Base-by-base conservation (phyloP, 768 basidiomycete genomes). In the Tulasnella sp. region DNA sequence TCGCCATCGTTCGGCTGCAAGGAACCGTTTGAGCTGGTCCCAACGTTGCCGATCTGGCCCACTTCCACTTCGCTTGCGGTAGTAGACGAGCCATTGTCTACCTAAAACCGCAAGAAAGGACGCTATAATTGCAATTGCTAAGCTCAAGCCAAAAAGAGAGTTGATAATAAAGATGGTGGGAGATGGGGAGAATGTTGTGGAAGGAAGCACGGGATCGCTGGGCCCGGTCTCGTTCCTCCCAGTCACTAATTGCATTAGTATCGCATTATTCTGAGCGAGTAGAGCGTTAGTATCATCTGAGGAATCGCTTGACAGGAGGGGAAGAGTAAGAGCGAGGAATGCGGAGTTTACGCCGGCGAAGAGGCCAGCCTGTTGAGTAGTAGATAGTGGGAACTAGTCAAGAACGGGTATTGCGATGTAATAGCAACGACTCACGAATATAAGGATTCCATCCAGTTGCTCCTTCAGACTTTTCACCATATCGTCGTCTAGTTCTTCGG, bases 401-500 rank as follows among this genome's bases (percentile, higher is more conserved):
- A 5, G 4, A 16, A 46, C 8, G 44, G 4, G 14, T 16, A 46
- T 46, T 46, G 44, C 6, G 44, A 14, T 14, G 2, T 16, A 46
- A 16, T 46, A 46, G 44, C 16, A 9, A 46, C 44, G 16, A 46
- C 44, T 54, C 24, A 54, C 54, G 8, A 54, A 54, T 24, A 54
- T 83, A 37, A 83, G 83, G 22, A 86, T 88, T 20, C 88, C 89
- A 44, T 85, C 85, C 77, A 84, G 83, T 77, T 87, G 85, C 79
- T 76, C 81, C 37, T 42, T 78, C 37, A 40, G 72, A 24, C 44
- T 85, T 85, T 76, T 42, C 82, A n/a, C 74, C 77, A 72, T 82
- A 81, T 77, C 81, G 54, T 86, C 87, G 22, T 86, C 89, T 12
- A 88, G 96, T 37, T 97, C 98, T n/a, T 54, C 24, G 22, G 54